Evolutionary conservation across 2,329 filamentous ascomycete species (phyloP).

Genomic region (Paecilomyces niveus): DNA sequence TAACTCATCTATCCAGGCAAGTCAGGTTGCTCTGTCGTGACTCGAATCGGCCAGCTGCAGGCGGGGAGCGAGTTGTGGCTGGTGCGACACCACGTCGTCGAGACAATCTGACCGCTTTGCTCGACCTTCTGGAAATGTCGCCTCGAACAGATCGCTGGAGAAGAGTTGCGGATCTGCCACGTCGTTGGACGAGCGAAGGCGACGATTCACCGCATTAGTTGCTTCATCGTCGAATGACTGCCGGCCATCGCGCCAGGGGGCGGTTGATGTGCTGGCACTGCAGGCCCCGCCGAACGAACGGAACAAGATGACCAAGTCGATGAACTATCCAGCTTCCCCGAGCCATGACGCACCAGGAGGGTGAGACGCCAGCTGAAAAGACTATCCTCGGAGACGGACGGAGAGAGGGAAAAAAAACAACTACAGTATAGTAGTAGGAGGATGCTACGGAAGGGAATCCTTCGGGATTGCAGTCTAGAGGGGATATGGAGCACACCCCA

Average conservation of each 20-base stretch:
- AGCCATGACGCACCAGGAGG: neutral
- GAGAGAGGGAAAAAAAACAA: neutral
- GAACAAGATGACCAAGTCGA: neutral
- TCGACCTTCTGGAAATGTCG: neutral
- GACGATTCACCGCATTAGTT: neutral
- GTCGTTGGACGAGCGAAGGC: conserved; percentile 10
- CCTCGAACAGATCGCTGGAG: conserved; percentile 1
- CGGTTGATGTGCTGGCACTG: conserved; percentile 15
- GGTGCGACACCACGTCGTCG: neutral
- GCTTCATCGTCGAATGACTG: conserved; percentile 2
- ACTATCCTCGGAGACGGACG: neutral
- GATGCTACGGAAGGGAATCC: too few relatives aligned
- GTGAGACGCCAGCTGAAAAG: neutral
- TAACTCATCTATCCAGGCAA: neutral
- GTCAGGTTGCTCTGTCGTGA: neutral
- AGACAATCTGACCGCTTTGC: neutral
- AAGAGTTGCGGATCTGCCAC: conserved; percentile 12
- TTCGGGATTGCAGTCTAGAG: too few relatives aligned
- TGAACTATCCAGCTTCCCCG: neutral
- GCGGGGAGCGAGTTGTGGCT: neutral
- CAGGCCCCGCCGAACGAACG: conserved; percentile 5
- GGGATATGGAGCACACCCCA: too few relatives aligned
- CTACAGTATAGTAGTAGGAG: neutral
- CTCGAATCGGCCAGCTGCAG: conserved; percentile 6
- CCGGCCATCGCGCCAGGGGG: neutral